Conservation (phyloP, 148 eudicot species). For the Chenopodium berlandieri region DNA sequence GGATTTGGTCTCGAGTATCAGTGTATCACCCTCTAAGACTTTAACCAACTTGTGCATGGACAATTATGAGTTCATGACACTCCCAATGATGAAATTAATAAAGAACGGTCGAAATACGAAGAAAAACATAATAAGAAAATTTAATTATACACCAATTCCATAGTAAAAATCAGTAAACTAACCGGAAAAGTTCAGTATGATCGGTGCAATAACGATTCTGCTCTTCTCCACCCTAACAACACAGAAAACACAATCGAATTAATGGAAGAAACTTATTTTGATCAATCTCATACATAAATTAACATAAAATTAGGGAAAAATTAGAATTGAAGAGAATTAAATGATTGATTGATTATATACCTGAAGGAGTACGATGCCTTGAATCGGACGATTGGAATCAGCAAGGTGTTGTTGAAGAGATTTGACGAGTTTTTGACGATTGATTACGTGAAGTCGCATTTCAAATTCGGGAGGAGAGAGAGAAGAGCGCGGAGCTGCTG, state of each 20-base stretch:
- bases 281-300: neutral
- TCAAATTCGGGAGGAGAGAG: conserved; percentile 61
- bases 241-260: neutral
- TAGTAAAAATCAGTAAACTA: neutral
- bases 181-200: conserved; percentile 88
- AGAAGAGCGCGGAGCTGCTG: conserved; percentile 27
- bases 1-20: no score
- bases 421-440: conserved; percentile 57
- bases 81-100: no score
- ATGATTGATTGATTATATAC: conserved; percentile 24
- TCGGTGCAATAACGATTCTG: conserved; percentile 82
- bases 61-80: no score
- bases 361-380: conserved; percentile 78
- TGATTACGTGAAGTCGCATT: conserved; percentile 57
- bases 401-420: conserved; percentile 57
- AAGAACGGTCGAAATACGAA: neutral
- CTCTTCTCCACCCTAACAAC: conserved; percentile 82
- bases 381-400: conserved; percentile 45
- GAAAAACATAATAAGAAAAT: neutral
- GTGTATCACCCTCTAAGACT: no score
- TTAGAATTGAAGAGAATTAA: neutral
- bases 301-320: neutral
- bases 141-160: neutral
- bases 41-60: no score
- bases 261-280: neutral